Percentiles rank a stretch among this genome's conserved stretches.
These are phyloP conservation scores for Cryomyces minteri DNA, from an alignment of 495 filamentous ascomycete species.

Conservation along the genomic window DNA sequence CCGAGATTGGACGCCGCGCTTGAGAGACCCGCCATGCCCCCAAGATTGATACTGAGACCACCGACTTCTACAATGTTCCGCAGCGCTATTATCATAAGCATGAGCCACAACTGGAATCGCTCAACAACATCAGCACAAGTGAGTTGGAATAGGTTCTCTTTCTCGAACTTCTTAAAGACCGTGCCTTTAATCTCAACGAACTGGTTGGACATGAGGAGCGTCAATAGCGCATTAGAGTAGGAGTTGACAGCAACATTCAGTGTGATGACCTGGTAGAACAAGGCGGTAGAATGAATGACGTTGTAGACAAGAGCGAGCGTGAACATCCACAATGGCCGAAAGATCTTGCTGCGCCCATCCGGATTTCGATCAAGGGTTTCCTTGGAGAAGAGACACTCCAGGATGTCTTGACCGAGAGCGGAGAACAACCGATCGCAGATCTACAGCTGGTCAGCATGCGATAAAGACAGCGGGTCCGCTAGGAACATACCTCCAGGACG, in stretches of 20 bases:
- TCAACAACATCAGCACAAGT: conserved; percentile 95
- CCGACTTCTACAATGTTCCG: conserved; percentile 92
- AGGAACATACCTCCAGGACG: conserved; percentile 50
- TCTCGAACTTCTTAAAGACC: conserved; percentile 95
- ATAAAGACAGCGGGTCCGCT: neutral
- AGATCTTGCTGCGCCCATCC: conserved; percentile 81
- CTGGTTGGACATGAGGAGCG: conserved; percentile 81
- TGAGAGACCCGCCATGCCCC: neutral
- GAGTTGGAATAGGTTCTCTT: conserved; percentile 92
- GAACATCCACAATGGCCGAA: conserved; percentile 83
- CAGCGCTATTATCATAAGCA: conserved; percentile 87
- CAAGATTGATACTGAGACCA: conserved; percentile 27
- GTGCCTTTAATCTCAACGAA: conserved; percentile 97
- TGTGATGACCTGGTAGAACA: conserved; percentile 96
- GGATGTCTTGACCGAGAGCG: conserved; percentile 84
- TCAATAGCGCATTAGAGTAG: conserved; percentile 89
- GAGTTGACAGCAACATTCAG: conserved; percentile 97
- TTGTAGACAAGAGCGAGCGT: conserved; percentile 74
- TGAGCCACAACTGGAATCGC: conserved; percentile 92
- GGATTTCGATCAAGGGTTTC: conserved; percentile 78
- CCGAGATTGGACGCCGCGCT: conserved; percentile 13
- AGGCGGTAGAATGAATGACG: conserved; percentile 61
- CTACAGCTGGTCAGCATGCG: conserved; percentile 3
- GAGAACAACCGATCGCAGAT: conserved; percentile 72
- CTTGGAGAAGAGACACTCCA: conserved; percentile 85